Evolutionary conservation across 2,329 filamentous ascomycete species (phyloP).

Genomic region (Aspergillus quadricinctus): DNA sequence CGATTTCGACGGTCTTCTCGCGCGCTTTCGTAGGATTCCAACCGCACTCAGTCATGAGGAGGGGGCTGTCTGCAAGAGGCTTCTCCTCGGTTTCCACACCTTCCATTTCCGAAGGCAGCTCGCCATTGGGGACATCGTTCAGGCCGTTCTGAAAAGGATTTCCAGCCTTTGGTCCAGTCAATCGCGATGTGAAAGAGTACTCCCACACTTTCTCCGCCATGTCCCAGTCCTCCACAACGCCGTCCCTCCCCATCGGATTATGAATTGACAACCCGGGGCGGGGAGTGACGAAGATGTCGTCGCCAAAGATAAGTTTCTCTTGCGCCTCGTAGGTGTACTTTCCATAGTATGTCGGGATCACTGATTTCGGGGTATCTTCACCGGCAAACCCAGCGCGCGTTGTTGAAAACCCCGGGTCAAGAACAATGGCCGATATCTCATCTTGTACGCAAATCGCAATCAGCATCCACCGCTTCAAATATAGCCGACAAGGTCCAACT

Average conservation of each 20-base stretch:
- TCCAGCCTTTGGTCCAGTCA: conserved; percentile 71
- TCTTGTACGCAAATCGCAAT: conserved; percentile 51
- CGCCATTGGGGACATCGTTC: conserved; percentile 61
- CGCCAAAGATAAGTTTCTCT: conserved; percentile 70
- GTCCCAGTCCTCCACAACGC: conserved; percentile 95
- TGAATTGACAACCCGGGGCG: conserved; percentile 73
- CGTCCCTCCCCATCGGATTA: conserved; percentile 87
- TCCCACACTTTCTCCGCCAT: conserved; percentile 86
- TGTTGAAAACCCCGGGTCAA: conserved; percentile 88
- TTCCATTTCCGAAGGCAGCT: conserved; percentile 59
- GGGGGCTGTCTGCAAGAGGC: conserved; percentile 78
- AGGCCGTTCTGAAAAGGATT: conserved; percentile 71
- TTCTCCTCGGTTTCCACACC: conserved; percentile 63
- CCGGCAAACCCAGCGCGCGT: conserved; percentile 95
- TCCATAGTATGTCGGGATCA: conserved; percentile 88
- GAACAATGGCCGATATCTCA: conserved; percentile 93
- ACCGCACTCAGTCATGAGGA: conserved; percentile 88
- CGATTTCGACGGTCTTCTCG: conserved; percentile 92
- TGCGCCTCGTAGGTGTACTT: conserved; percentile 50
- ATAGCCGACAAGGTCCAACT: conserved; percentile 18
- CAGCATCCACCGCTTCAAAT: conserved; percentile 6
- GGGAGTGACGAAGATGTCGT: conserved; percentile 80
- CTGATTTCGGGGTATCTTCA: conserved; percentile 93
- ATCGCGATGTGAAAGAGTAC: conserved; percentile 79
- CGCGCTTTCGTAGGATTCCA: conserved; percentile 87